Evolutionary conservation across 2,329 filamentous ascomycete species (phyloP).

Genomic region (Phoma sp.): DNA sequence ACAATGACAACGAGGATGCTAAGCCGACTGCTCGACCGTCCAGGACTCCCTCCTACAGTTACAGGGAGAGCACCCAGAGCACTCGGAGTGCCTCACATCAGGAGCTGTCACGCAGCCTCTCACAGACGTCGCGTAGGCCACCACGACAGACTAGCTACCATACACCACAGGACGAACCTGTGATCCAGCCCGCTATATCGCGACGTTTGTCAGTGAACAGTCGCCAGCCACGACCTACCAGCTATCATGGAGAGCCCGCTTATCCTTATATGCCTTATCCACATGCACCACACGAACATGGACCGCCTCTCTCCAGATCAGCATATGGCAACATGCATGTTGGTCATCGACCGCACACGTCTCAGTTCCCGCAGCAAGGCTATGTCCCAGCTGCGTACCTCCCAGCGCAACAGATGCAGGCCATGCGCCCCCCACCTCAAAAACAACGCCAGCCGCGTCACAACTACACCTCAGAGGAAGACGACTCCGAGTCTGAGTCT

Average conservation of each 20-base stretch:
- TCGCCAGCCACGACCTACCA: conserved; percentile 36
- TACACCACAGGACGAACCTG: conserved; percentile 24
- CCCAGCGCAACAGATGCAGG: conserved; percentile 21
- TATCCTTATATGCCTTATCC: conserved; percentile 35
- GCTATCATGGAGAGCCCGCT: conserved; percentile 37
- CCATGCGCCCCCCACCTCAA: conserved; percentile 7
- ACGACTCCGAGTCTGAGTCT: conserved; percentile 6
- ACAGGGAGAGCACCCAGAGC: conserved; percentile 28
- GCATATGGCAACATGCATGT: conserved; percentile 26
- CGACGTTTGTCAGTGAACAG: conserved; percentile 33
- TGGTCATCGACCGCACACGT: conserved; percentile 10
- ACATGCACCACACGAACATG: conserved; percentile 33
- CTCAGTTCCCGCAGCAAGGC: conserved; percentile 13
- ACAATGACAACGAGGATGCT: too few species aligned
- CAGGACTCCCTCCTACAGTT: conserved; percentile 12
- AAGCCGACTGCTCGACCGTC: too few species aligned
- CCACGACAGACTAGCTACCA: conserved; percentile 24
- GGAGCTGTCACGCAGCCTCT: conserved; percentile 9
- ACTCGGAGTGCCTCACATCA: conserved; percentile 20
- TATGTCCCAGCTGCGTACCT: background rate
- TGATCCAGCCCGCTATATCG: conserved; percentile 38
- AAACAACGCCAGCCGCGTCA: background rate
- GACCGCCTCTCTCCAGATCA: conserved; percentile 42
- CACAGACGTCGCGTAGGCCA: conserved; percentile 30
- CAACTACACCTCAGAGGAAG: conserved; percentile 2